Percentiles rank a stretch among this genome's conserved stretches.
Evolutionary conservation across 164 flowering plant species (phyloP).

Genomic region (Berberis thunbergii): DNA sequence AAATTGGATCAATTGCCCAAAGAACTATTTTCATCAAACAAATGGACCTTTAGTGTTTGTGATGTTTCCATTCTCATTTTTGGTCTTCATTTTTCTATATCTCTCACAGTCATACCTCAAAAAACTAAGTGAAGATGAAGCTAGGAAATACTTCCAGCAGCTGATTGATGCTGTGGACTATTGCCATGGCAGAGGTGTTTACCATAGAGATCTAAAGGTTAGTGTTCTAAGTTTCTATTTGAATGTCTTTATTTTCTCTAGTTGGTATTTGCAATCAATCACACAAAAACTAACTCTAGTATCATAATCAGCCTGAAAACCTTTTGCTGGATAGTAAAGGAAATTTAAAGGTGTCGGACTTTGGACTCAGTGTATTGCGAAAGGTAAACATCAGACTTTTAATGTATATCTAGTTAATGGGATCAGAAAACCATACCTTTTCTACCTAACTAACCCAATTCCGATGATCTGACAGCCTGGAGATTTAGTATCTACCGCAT

Average conservation of each 20-base stretch:
- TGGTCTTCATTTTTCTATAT: not conserved
- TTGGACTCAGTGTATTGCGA: conserved; percentile 62
- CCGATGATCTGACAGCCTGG: conserved; percentile 37
- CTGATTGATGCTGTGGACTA: conserved; percentile 78
- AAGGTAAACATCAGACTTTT: conserved; percentile 29
- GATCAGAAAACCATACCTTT: not conserved
- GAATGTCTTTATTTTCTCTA: not conserved
- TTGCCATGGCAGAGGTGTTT: conserved; percentile 79
- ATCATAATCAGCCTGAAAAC: conserved; percentile 62
- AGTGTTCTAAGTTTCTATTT: not conserved
- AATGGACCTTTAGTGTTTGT: not conserved
- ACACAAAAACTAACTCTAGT: not conserved
- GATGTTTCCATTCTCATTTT: not conserved
- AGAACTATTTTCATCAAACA: too few species aligned
- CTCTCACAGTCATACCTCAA: conserved; percentile 34
- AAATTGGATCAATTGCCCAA: too few species aligned
- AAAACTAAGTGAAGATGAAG: conserved; percentile 51
- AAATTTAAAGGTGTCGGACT: conserved; percentile 72
- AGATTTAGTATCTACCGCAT: conserved; percentile 46
- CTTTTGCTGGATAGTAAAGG: conserved; percentile 66
- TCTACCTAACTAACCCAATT: not conserved
- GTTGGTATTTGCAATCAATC: not conserved
- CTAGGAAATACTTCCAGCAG: conserved; percentile 77
- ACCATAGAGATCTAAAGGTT: conserved; percentile 90
- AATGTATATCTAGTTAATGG: not conserved